A percentile compares a stretch with the other conserved stretches of the same genome.
Evolutionary conservation across 768 basidiomycete species (phyloP).

Genomic region (Podaxis sp.): DNA sequence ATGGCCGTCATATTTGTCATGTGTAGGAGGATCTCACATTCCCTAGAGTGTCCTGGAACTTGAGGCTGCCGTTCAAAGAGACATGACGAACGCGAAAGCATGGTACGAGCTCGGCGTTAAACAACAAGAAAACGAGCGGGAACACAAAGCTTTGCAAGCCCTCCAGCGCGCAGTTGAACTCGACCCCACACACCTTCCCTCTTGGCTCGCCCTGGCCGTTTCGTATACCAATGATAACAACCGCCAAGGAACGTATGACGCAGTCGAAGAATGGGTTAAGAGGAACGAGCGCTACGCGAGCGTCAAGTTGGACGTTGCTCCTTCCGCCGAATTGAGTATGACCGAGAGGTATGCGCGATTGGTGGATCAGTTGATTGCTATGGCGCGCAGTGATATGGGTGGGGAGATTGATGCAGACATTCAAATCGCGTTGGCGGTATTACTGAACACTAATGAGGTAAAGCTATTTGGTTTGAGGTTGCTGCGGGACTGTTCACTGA

Average conservation of each 20-base stretch:
- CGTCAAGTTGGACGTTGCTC: conserved; percentile 35
- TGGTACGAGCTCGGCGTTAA: conserved; percentile 96
- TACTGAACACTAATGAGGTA: conserved; percentile 92
- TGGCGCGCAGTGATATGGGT: conserved; percentile 63
- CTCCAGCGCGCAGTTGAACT: conserved; percentile 79
- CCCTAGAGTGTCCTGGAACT: conserved; percentile 80
- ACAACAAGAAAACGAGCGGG: conserved; percentile 97
- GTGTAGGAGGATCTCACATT: conserved; percentile 17
- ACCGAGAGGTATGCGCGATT: conserved; percentile 50
- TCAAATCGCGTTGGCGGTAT: conserved; percentile 90
- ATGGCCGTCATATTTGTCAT: conserved; percentile 7
- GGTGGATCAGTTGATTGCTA: conserved; percentile 75
- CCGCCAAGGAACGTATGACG: conserved; percentile 67
- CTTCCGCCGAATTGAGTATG: conserved; percentile 31
- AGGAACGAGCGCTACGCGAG: conserved; percentile 56
- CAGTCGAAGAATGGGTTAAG: conserved; percentile 84
- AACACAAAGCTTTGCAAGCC: conserved; percentile 85
- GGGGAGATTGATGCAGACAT: conserved; percentile 87
- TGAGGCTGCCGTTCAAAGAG: conserved; percentile 85
- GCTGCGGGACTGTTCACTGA: background rate
- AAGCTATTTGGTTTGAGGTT: conserved; percentile 18
- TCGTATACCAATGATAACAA: conserved; percentile 90
- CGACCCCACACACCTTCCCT: conserved; percentile 69
- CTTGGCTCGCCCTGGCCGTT: conserved; percentile 91
- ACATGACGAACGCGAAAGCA: conserved; percentile 65